Evolutionary conservation across 371 early-diverging fungal species (phyloP).

Genomic region (Mortierella sp.): DNA sequence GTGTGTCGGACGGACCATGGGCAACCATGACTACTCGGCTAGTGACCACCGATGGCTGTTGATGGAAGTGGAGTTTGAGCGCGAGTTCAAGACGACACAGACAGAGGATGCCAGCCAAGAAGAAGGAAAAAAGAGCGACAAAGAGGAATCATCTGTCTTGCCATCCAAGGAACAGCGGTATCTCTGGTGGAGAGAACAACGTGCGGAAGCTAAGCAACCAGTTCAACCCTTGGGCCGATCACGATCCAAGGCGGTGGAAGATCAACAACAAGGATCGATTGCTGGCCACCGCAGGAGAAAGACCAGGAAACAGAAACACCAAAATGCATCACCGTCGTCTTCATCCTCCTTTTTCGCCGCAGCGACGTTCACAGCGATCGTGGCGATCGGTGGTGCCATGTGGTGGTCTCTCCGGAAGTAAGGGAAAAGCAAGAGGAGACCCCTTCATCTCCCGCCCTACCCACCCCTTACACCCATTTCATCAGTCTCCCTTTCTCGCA

Average conservation of each 20-base stretch:
- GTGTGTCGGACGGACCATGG: conserved; percentile 62
- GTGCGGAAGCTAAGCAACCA: conserved; percentile 26
- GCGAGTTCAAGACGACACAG: conserved; percentile 18
- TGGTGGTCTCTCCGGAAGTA: conserved; percentile 23
- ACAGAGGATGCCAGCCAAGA: neutral
- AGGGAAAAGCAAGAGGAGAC: neutral
- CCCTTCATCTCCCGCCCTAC: neutral
- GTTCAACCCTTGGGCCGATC: conserved; percentile 17
- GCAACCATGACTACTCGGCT: conserved; percentile 71
- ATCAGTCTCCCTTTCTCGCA: no score
- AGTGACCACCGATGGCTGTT: conserved; percentile 83
- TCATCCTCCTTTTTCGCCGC: neutral
- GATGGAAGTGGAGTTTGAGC: conserved; percentile 63
- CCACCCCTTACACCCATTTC: no score
- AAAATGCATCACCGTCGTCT: neutral
- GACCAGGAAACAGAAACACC: neutral
- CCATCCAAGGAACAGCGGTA: conserved; percentile 42
- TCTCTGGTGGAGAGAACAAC: conserved; percentile 45
- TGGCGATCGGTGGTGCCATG: conserved; percentile 12
- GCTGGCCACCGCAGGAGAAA: neutral
- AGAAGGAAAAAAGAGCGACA: neutral
- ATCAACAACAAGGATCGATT: no score
- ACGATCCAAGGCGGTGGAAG: no score
- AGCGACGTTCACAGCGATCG: conserved; percentile 18
- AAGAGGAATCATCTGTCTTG: neutral